Evolutionary conservation across 768 basidiomycete genomes (phyloP).

Genomic region (Austroboletus eburneus): DNA sequence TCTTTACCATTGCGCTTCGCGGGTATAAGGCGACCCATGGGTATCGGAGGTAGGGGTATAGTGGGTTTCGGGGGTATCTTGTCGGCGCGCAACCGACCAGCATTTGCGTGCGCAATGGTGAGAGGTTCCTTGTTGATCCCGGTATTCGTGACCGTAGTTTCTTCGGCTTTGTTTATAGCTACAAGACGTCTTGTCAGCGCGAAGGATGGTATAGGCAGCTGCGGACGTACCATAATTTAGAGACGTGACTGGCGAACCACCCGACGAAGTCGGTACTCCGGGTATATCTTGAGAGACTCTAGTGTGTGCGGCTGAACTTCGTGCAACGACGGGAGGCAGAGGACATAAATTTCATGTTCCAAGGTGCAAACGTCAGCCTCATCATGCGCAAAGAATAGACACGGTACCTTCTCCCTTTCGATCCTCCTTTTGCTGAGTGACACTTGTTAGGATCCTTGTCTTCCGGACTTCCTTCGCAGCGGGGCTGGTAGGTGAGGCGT

Average conservation of each 20-base stretch:
- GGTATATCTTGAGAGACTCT: not conserved
- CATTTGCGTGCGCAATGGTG: not conserved
- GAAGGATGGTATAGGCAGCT: not conserved
- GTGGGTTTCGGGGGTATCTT: conserved; percentile 5
- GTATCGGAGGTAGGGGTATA: not conserved
- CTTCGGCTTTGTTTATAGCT: conserved; percentile 1
- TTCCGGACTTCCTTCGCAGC: conserved; percentile 5
- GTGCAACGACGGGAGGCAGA: not conserved
- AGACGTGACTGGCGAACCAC: not conserved
- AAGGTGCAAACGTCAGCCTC: not conserved
- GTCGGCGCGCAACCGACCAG: conserved; percentile 6
- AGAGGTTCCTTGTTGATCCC: conserved; percentile 1
- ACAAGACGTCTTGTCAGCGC: not conserved
- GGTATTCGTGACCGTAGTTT: not conserved
- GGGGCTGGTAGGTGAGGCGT: not conserved
- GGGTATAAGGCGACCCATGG: conserved; percentile 2
- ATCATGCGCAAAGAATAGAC: not conserved
- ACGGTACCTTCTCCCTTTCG: conserved; percentile 5
- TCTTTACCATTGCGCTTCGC: conserved; percentile 14
- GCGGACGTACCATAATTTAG: conserved; percentile 4
- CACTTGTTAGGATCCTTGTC: not conserved
- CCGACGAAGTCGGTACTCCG: not conserved
- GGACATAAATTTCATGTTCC: not conserved
- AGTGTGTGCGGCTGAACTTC: not conserved
- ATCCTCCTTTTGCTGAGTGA: not conserved